Base-by-base conservation (phyloP, 768 basidiomycete genomes). In the Kwoniella sp. region DNA sequence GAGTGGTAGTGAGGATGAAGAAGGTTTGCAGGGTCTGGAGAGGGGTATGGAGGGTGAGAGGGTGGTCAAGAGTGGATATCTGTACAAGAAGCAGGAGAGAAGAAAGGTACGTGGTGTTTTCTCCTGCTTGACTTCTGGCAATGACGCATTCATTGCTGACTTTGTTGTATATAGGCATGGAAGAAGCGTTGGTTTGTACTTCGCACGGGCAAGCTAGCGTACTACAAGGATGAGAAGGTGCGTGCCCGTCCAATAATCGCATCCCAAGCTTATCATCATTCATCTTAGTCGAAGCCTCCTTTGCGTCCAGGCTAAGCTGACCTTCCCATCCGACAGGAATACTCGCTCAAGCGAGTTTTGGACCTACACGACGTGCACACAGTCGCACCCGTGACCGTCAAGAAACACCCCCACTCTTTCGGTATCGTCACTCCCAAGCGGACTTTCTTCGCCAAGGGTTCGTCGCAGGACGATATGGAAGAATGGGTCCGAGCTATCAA, bases 131-230 rank as follows among this genome's bases (percentile, higher is more conserved):
- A 11, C 25, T 23, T 67, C 1, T 55, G 17, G 31, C 23, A 23
- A 23, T 15, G 1, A 7, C 9, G 23, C 25, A 17, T 9, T 7
- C 11, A 9, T 11, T 45, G 20, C 41, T 45, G 41, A 45, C 15
- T 3, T 51, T 48, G 23, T 64, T 67, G 54, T 61, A 23, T 17
- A n/a, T 76, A 95, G 93, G 93, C 90, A 1, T 99, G 96, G 96
- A 97, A 98, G 85, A 94, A 93, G 82, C 87, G 94, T 23, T 98
- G 95, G 95, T 98, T 98, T 73, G 96, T 99, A 1, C 83, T 99
- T 64, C 87, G 95, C 20, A 87, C 92, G 0, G 90, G 90, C 1
- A 92, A 96, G 81, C 83, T 99, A 55, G 93, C 93, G 2, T 97
- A 95, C 82, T 98, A 98, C 87, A 97, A 98, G 84, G 92, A 87